Base-by-base conservation (phyloP, 805 yeast genomes). In the Ogataea dorogensis region DNA sequence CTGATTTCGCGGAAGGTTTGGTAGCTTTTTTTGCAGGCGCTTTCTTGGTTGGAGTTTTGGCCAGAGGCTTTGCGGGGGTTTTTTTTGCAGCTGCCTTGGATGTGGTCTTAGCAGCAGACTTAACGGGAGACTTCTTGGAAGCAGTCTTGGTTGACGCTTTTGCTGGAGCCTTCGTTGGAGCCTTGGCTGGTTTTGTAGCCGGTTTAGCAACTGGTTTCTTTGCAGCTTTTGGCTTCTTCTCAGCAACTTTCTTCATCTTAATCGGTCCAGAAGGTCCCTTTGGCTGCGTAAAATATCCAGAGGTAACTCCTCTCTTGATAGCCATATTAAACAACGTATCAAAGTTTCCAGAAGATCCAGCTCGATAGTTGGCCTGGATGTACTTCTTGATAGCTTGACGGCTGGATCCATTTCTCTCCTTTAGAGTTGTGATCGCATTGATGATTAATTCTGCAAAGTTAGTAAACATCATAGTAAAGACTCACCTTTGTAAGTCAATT, bases 231-330 rank as follows among this genome's bases (percentile, higher is more conserved):
- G 59, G 57, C 53, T 55, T 58, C 22, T 47, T 50, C 8, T 43
- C 61, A 11, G 44, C 33, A 18, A 34, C 47, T 51, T 75, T 76
- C 56, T 66, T 70, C 43, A 82, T 61, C 64, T 86, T 85, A 47
- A 86, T 76, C 30, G 95, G 86, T 32, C 95, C 95, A 9, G 94
- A 79, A 13, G 95, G 81, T 31, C 95, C 95, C 67, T 86, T 86
- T 58, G 95, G 95, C 65, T 85, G 95, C 29, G 72, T 59, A 48
- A 86, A 84, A 34, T 75, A 82, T 31, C 84, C 91, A n/a, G 77
- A 59, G 43, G 73, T 77, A 42, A 87, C 91, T 48, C 94, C 95
- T 59, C 77, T 81, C 68, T 81, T 80, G 54, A 86, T 68, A 17
- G 95, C 93, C 32, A 71, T 49, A 57, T 86, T 86, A 71, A 87